Percentiles rank a stretch among this genome's conserved stretches.
These are phyloP conservation scores for Acanthamoeba castellanii DNA, from an alignment of 208 protist genomes.

Conservation along the genomic window DNA sequence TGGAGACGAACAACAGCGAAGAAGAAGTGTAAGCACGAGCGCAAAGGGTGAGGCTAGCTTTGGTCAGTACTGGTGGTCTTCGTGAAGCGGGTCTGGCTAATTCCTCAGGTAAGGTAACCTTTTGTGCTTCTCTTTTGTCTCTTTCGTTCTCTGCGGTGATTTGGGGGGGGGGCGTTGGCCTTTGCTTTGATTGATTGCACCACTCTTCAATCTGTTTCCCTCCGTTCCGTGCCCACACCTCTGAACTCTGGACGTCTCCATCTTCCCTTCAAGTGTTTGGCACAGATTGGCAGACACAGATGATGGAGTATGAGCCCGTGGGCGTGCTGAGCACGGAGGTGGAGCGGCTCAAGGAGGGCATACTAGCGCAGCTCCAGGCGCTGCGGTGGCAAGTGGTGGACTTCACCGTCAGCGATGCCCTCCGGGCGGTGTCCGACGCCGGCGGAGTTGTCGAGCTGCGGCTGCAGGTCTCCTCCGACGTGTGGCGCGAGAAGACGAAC, in stretches of 20 bases:
- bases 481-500: background rate
- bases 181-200: background rate
- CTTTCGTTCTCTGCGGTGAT: background rate
- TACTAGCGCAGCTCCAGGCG: background rate
- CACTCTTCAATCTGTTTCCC: background rate
- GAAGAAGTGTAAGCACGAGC: background rate
- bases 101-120: background rate
- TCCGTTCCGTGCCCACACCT: no score
- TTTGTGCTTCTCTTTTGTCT: background rate
- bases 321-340: background rate
- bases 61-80: background rate
- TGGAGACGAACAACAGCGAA: no score
- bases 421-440: background rate
- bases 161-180: background rate
- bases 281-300: background rate
- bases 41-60: background rate
- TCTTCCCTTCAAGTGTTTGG: background rate
- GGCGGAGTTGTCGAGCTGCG: constrained; percentile 6
- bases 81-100: background rate
- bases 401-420: background rate
- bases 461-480: background rate
- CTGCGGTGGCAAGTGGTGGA: constrained; percentile 23
- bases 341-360: constrained; percentile 29
- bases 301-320: background rate
- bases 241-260: background rate